A percentile compares a stretch with the other conserved stretches of the same genome.
Conservation (phyloP, 345 rosid genomes). For the Salix udensis region DNA sequence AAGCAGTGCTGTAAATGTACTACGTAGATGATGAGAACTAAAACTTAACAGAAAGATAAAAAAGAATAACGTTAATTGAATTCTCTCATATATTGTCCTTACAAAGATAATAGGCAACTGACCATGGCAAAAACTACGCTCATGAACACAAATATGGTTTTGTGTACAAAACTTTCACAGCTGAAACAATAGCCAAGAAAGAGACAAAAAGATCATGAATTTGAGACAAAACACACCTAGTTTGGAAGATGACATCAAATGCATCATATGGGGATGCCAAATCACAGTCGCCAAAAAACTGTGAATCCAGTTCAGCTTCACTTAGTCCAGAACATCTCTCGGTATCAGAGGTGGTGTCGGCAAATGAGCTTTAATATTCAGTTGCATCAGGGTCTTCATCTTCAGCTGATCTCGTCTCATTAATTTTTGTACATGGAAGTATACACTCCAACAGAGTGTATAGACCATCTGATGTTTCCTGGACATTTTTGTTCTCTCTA, state of each 20-base stretch:
- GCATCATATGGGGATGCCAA: constrained; percentile 54
- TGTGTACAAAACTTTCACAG: not conserved
- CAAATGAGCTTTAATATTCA: constrained; percentile 43
- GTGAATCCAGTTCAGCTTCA: constrained; percentile 83
- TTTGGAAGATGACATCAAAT: constrained; percentile 46
- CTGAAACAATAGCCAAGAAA: not conserved
- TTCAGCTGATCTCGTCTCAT: constrained; percentile 13
- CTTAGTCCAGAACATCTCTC: constrained; percentile 45
- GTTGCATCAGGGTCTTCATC: constrained; percentile 76
- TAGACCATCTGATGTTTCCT: constrained; percentile 25
- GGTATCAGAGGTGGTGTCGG: constrained; percentile 52
- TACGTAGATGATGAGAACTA: not conserved
- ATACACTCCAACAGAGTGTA: constrained; percentile 13
- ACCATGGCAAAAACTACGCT: not conserved
- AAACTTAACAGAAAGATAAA: not conserved
- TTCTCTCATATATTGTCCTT: too few relatives aligned
- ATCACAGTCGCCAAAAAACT: constrained; percentile 46
- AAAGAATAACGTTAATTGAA: not conserved
- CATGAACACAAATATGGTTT: not conserved
- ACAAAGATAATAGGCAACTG: not conserved
- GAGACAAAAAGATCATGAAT: not conserved
- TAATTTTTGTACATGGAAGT: constrained; percentile 29
- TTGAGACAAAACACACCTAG: constrained; percentile 43
- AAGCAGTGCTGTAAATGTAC: not conserved
- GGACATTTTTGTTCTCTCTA: constrained; percentile 26